Evolutionary conservation across 1,284 basidiomycete genomes (phyloP).

Genomic region (Austroboletus novae-zelandiae): DNA sequence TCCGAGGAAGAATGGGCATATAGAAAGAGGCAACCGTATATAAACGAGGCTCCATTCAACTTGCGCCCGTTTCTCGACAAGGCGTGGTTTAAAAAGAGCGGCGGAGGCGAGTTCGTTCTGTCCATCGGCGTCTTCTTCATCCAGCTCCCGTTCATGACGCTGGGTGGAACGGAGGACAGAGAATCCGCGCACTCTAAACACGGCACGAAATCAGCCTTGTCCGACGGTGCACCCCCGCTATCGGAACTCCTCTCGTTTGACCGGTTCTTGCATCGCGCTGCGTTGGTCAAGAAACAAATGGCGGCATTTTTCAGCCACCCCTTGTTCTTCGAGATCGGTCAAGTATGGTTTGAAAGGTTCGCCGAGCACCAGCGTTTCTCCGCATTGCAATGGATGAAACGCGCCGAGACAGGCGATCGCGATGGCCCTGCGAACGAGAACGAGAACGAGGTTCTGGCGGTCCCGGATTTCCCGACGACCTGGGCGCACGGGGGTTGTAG

Average conservation of each 20-base stretch:
- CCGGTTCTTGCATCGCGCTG: slow-evolving; percentile 47
- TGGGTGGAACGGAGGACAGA: slow-evolving; percentile 24
- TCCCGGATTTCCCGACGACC: slow-evolving; percentile 7
- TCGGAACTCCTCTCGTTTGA: slow-evolving; percentile 40
- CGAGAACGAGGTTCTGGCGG: background rate
- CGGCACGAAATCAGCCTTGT: slow-evolving; percentile 15
- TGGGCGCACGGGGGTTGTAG: background rate
- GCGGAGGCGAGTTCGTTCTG: slow-evolving; percentile 42
- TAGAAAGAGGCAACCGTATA: slow-evolving; percentile 38
- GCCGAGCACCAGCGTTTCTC: slow-evolving; percentile 27
- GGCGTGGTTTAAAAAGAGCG: slow-evolving; percentile 47
- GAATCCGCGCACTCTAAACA: background rate
- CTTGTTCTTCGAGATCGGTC: slow-evolving; percentile 46
- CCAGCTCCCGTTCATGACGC: slow-evolving; percentile 51
- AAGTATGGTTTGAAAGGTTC: slow-evolving; percentile 26
- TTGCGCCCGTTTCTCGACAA: slow-evolving; percentile 50
- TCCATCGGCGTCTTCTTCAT: slow-evolving; percentile 45
- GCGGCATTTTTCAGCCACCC: slow-evolving; percentile 40
- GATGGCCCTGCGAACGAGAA: background rate
- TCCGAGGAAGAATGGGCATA: too few species aligned
- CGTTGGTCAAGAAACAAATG: slow-evolving; percentile 39
- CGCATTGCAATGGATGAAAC: slow-evolving; percentile 16
- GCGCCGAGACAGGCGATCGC: too few species aligned
- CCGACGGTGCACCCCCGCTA: slow-evolving; percentile 40
- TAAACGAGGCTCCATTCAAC: slow-evolving; percentile 47